phyloP scores from a whole-genome alignment of 192 early-diverging fungal species.

The Rhizophagus clarus region DNA sequence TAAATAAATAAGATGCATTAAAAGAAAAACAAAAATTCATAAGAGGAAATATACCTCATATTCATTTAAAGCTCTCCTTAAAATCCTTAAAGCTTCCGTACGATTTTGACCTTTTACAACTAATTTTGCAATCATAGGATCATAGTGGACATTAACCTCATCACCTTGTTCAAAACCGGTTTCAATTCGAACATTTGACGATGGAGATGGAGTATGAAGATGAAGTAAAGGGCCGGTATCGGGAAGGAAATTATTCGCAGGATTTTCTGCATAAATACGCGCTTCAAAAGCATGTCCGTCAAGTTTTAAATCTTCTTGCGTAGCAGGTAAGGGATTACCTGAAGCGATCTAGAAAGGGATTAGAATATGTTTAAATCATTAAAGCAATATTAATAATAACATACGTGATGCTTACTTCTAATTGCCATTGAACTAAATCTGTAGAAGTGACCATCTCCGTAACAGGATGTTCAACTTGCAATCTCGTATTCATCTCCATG shows the following conservation, averaged over 20 bases:
- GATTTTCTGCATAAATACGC: conserved; percentile 97
- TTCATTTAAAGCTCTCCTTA: conserved; percentile 80
- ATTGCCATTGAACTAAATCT: conserved; percentile 94
- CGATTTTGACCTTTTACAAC: conserved; percentile 84
- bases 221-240: conserved; percentile 89
- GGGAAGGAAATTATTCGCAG: conserved; percentile 84
- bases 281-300: conserved; percentile 96
- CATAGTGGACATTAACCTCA: conserved; percentile 90
- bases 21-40: too few species aligned
- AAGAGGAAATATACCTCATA: conserved; percentile 62
- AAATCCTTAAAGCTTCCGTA: conserved; percentile 75
- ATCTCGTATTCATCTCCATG: conserved; percentile 97
- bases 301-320: conserved; percentile 70
- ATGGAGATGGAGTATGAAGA: conserved; percentile 67
- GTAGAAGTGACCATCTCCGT: conserved; percentile 95
- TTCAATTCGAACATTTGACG: conserved; percentile 78
- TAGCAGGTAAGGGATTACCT: conserved; percentile 79
- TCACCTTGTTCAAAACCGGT: conserved; percentile 93
- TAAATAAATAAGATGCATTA: not conserved
- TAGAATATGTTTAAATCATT: not conserved
- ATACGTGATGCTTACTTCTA: conserved; percentile 54
- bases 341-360: conserved; percentile 67
- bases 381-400: conserved; percentile 7
- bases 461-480: conserved; percentile 96
- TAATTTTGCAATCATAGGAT: conserved; percentile 95